These are phyloP conservation scores for Leptomonas pyrrhocoris DNA, from an alignment of 208 protist genomes.

Conservation along the genomic window DNA sequence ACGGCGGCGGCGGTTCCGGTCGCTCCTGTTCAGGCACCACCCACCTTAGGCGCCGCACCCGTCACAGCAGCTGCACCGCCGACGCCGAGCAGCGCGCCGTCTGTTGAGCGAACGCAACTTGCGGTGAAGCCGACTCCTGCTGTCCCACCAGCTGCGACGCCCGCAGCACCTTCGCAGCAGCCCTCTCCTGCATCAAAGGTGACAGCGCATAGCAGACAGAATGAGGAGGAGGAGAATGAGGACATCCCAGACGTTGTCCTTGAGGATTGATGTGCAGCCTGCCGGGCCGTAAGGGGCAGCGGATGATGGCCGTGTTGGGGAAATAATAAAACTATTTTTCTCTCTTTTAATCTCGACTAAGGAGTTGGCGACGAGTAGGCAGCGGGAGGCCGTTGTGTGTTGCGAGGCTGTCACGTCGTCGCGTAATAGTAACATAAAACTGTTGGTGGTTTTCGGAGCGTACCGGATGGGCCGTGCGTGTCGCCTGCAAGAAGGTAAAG, in stretches of 20 bases:
- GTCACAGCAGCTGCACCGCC: background rate
- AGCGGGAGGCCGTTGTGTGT: too few species aligned
- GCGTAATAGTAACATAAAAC: too few species aligned
- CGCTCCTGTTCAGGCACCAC: background rate
- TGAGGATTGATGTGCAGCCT: slow-evolving; percentile 34
- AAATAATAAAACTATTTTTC: too few species aligned
- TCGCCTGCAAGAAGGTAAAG: too few species aligned
- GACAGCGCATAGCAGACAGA: background rate
- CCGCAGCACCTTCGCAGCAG: background rate
- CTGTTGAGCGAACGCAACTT: background rate
- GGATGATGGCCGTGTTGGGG: too few species aligned
- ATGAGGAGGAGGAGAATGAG: slow-evolving; percentile 30
- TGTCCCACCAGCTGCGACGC: background rate
- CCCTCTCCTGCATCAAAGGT: background rate
- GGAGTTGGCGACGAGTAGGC: too few species aligned
- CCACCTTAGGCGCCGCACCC: background rate
- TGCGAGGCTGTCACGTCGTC: too few species aligned
- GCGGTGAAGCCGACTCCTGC: background rate
- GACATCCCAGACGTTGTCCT: slow-evolving; percentile 68
- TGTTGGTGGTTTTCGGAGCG: too few species aligned
- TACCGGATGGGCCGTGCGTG: too few species aligned
- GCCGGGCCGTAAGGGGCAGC: too few species aligned
- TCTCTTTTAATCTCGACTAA: too few species aligned
- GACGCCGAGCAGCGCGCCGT: background rate
- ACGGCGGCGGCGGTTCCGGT: background rate